Base-by-base conservation (phyloP, 805 yeast species). In the Saccharomycopsis malanga region DNA sequence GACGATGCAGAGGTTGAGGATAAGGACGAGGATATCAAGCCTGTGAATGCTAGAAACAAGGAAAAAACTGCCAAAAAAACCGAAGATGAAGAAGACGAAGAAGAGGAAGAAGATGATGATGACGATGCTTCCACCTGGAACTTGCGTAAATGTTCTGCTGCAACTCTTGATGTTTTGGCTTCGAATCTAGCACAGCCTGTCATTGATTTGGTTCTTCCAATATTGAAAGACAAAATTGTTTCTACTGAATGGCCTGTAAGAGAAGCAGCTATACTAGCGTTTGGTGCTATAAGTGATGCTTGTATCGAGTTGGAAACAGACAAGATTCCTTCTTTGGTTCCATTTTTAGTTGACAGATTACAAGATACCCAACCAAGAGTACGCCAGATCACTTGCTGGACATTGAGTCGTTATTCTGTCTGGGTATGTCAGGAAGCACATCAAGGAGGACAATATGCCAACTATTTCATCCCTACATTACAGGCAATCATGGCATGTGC, bases 361-460 rank as follows among this genome's bases (percentile, higher is more conserved):
- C 70, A 71, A 45, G 97, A 89, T 61, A 57, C 63, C 3, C 83
- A 88, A 64, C 81, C 95, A 6, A 76, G 95, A 18, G 95, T 93
- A 3, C 74, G 98, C 55, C 95, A 87, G 63, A 93, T 93, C 44
- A 70, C 96, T 0, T 91, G 98, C 68, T 93, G 98, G 98, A 86
- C 98, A 0, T 67, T 93, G 39, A 83, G 95, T 38, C 73, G 98
- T 47, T 93, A 83, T 61, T 75, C 93, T 0, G 58, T 74, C 2
- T 88, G 96, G 95, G 82, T 91, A 20, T 76, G 86, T 42, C 71
- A 72, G 4, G 87, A 84, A 59, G 84, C 85, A 1, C 71, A 69
- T 47, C 70, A 68, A 37, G 77, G 79, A 37, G 83, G 85, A 9
- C 66, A 74, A 23, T 83, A 76, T 60, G 73, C 87, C 6, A 73